phyloP scores from a whole-genome alignment of 176 grass and related monocot genomes.

The Rhynchospora tenuis region DNA sequence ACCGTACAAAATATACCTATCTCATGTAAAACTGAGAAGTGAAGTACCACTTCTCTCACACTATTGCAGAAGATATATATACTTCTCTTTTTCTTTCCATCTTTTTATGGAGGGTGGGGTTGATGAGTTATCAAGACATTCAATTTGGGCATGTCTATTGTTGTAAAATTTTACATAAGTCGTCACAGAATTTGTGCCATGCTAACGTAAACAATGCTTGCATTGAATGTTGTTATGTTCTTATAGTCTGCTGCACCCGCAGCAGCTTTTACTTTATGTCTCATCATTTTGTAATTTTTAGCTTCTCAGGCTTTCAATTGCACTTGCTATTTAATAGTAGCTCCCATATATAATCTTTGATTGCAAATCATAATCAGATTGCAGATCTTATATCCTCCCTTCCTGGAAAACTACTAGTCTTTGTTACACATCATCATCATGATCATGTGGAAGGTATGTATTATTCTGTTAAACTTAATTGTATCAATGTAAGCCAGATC shows the following conservation, averaged over 20 bases:
- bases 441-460: conserved; percentile 85
- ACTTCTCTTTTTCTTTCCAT: neutral
- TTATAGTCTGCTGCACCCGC: neutral
- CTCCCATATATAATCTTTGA: neutral
- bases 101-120: neutral
- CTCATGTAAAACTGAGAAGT: neutral
- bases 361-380: conserved; percentile 53
- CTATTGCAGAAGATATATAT: neutral
- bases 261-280: neutral
- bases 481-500: neutral
- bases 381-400: conserved; percentile 71
- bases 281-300: neutral
- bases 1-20: neutral
- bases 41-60: neutral
- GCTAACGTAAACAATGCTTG: neutral
- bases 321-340: neutral
- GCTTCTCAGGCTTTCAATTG: neutral
- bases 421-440: conserved; percentile 93
- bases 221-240: neutral
- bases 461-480: neutral
- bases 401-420: conserved; percentile 78
- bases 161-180: neutral
- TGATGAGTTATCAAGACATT: neutral
- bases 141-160: neutral
- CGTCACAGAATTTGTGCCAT: neutral